Evolutionary conservation across 1,284 basidiomycete species (phyloP), one percentile per base, ranked within the genome.

Genomic region (Rhodotorula sp.): DNA sequence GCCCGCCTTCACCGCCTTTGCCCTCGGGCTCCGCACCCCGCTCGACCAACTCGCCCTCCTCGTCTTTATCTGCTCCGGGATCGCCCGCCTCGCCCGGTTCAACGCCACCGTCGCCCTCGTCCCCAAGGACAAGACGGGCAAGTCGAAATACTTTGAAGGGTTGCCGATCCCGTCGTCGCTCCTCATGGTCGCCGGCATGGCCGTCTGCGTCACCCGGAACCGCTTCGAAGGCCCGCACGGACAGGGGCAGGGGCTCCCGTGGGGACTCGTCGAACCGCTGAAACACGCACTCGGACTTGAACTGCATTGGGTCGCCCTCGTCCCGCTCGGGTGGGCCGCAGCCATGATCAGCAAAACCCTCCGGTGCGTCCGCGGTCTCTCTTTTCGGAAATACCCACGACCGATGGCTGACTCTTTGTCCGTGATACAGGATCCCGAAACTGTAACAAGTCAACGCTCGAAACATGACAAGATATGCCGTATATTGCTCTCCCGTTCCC

Each of bases 331-430:
- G 26, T 97, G 92, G 93, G 93, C 90, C 14, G 90, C 92, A 28
- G 90, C 91, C 64, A 97, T 97, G 94, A 90, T 97, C 74, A 93
- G 91, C 85, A 97, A 97, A 83, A 97, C 94, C 31, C 83, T 97
- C 67, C 62, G 74, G 73, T 75, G 47, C 34, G 71, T 60, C 23
- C 2, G 7, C 23, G 8, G 5, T 43, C 31, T 60, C 23, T 16
- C n/a, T 54, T 0, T 38, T 4, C 21, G 23, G 2, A 23, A 19
- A 28, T 16, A 14, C 18, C 26, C 26, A 19, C 2, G 10, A 16
- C 7, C 45, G 5, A 1, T 6, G 10, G 8, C 63, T 64, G 23
- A 58, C 31, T 3, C 15, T 14, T 2, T 48, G 5, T 7, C n/a
- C 31, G 8, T 18, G 16, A 1, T n/a, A 28, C 66, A 71, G 70